Percentiles rank a stretch among this genome's conserved stretches.
phyloP scores from a whole-genome alignment of 2,329 filamentous ascomycete species.

The Fusarium incarnatum region DNA sequence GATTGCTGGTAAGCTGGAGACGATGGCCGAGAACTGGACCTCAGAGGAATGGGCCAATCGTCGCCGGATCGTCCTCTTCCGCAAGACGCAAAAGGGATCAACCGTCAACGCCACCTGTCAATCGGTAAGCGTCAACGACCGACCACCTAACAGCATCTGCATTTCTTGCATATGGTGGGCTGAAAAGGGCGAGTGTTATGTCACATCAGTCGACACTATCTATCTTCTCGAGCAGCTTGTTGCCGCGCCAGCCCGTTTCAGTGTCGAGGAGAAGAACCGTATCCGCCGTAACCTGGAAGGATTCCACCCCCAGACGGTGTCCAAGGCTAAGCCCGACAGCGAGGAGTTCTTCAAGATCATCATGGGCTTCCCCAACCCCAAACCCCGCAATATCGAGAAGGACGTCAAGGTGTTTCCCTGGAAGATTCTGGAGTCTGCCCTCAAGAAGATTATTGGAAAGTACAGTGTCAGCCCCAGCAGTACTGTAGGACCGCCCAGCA shows the following conservation, averaged over 20 bases:
- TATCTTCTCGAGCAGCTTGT: conserved; percentile 93
- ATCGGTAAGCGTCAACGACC: conserved; percentile 80
- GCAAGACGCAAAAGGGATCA: conserved; percentile 82
- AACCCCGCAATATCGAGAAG: conserved; percentile 98
- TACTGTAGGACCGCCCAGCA: conserved; percentile 53
- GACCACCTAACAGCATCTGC: conserved; percentile 86
- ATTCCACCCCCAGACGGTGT: conserved; percentile 91
- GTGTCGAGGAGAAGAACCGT: conserved; percentile 97
- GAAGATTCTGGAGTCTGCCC: conserved; percentile 85
- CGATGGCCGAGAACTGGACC: conserved; percentile 87
- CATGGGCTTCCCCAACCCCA: conserved; percentile 95
- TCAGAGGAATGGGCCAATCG: conserved; percentile 82
- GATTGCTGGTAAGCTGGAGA: conserved; percentile 84
- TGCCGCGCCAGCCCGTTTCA: conserved; percentile 79
- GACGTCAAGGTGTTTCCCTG: conserved; percentile 99
- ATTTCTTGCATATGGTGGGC: conserved; percentile 99
- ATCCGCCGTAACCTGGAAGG: conserved; percentile 96
- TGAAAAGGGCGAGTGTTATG: conserved; percentile 89
- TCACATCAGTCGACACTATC: conserved; percentile 97
- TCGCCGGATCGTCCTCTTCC: conserved; percentile 89
- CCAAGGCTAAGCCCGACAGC: conserved; percentile 90
- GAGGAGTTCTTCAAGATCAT: conserved; percentile 99
- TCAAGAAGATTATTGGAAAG: conserved; percentile 99
- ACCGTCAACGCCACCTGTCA: conserved; percentile 85
- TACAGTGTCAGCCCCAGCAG: conserved; percentile 71